phyloP scores from a whole-genome alignment of 345 rosid genomes.

The Salix udensis region DNA sequence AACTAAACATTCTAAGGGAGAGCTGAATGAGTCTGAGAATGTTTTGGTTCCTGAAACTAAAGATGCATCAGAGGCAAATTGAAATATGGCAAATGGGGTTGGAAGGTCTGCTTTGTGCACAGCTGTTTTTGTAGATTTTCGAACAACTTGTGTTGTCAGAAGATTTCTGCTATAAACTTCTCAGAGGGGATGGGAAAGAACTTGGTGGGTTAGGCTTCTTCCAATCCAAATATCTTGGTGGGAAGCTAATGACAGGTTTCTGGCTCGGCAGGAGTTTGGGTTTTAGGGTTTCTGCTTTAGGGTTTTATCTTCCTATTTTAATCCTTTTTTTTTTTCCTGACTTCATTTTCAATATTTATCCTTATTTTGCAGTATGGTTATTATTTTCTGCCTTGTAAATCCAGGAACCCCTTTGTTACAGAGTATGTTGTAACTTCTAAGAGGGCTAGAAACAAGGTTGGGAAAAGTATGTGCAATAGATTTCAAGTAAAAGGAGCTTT shows the following conservation, averaged over 20 bases:
- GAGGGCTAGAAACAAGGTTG: slow-evolving; percentile 14
- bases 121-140: too few relatives aligned
- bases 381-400: slow-evolving; percentile 21
- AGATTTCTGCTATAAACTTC: too few relatives aligned
- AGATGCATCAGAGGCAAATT: slow-evolving; percentile 9
- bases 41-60: background rate
- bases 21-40: slow-evolving; percentile 6
- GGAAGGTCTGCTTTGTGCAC: too few relatives aligned
- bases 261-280: background rate
- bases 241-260: too few relatives aligned
- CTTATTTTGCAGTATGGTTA: background rate
- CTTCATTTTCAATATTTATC: background rate
- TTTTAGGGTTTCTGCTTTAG: slow-evolving; percentile 31
- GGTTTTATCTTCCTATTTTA: slow-evolving; percentile 8
- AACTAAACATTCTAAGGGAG: slow-evolving; percentile 3
- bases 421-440: too few relatives aligned
- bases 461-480: slow-evolving; percentile 10
- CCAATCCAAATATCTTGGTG: too few relatives aligned
- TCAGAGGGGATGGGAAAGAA: too few relatives aligned
- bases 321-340: background rate
- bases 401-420: slow-evolving; percentile 4
- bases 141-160: too few relatives aligned
- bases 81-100: background rate
- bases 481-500: slow-evolving; percentile 3
- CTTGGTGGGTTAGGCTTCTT: too few relatives aligned